Percentiles rank a stretch among this genome's conserved stretches.
Evolutionary conservation across 2,329 filamentous ascomycete species (phyloP).

Genomic region (Sporothrix brasiliensis): DNA sequence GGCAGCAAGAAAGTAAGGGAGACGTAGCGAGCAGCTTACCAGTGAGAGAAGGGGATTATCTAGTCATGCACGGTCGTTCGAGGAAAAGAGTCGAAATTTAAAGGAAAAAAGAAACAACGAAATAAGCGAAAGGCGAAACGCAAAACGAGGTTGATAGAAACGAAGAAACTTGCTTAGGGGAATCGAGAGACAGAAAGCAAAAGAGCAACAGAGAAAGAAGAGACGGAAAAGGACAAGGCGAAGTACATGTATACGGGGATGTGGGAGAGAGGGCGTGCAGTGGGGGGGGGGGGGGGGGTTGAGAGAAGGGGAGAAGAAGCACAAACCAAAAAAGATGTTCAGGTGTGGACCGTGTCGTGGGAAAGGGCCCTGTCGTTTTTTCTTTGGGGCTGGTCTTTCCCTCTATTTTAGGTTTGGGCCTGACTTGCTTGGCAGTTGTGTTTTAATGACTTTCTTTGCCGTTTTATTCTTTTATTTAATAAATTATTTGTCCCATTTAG

Average conservation of each 20-base stretch:
- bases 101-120: not conserved
- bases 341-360: not conserved
- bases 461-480: not conserved
- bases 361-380: slow-evolving; percentile 6
- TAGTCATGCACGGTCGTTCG: slow-evolving; percentile 24
- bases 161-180: not conserved
- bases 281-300: slow-evolving; percentile 21
- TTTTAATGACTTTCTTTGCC: not conserved
- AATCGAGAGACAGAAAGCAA: slow-evolving; percentile 11
- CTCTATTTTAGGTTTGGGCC: too few relatives aligned
- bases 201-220: not conserved
- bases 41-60: slow-evolving; percentile 20
- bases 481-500: not conserved
- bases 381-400: slow-evolving; percentile 6
- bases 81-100: not conserved
- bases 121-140: not conserved
- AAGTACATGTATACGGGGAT: not conserved
- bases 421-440: not conserved
- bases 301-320: slow-evolving; percentile 23
- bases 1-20: not conserved
- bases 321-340: too few relatives aligned
- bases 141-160: not conserved
- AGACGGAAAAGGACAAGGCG: not conserved
- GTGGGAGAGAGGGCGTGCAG: not conserved
- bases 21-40: slow-evolving; percentile 10